Evolutionary conservation across 192 early-diverging fungal species (phyloP).

Genomic region (Gonapodya sp.): DNA sequence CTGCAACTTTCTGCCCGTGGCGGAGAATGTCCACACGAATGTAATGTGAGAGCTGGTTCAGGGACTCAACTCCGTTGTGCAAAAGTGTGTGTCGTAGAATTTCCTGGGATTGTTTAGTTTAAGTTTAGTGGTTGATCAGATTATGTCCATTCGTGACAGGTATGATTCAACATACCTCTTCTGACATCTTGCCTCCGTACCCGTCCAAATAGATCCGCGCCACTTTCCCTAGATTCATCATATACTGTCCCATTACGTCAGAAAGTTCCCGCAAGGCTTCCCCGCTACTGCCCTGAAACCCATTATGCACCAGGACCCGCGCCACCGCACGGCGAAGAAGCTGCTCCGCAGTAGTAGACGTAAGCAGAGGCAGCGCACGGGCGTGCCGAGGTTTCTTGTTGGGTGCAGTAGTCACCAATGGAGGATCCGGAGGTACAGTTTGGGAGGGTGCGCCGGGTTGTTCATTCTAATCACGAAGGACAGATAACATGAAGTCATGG

Average conservation of each 20-base stretch:
- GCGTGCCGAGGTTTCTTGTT: slow-evolving; percentile 30
- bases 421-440: slow-evolving; percentile 19
- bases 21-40: slow-evolving; percentile 69
- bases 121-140: too few relatives aligned
- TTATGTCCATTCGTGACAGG: too few relatives aligned
- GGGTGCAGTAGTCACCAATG: slow-evolving; percentile 27
- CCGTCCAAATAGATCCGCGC: slow-evolving; percentile 68
- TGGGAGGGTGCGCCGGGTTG: neutral
- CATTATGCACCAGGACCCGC: neutral
- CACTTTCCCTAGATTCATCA: slow-evolving; percentile 74
- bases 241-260: slow-evolving; percentile 70
- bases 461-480: neutral
- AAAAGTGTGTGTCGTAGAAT: slow-evolving; percentile 71
- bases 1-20: slow-evolving; percentile 58
- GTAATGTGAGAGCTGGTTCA: slow-evolving; percentile 65
- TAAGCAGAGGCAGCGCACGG: slow-evolving; percentile 56
- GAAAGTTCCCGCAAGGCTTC: neutral
- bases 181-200: slow-evolving; percentile 58
- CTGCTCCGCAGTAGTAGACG: slow-evolving; percentile 14
- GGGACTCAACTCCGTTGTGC: slow-evolving; percentile 66
- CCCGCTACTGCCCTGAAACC: neutral
- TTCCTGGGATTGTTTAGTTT: too few relatives aligned
- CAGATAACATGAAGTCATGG: too few relatives aligned
- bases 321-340: neutral
- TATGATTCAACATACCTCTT: slow-evolving; percentile 43